Evolutionary conservation across 306 rosid genomes (phyloP), one percentile per base, ranked within the genome.

Genomic region (Vicia sativa): DNA sequence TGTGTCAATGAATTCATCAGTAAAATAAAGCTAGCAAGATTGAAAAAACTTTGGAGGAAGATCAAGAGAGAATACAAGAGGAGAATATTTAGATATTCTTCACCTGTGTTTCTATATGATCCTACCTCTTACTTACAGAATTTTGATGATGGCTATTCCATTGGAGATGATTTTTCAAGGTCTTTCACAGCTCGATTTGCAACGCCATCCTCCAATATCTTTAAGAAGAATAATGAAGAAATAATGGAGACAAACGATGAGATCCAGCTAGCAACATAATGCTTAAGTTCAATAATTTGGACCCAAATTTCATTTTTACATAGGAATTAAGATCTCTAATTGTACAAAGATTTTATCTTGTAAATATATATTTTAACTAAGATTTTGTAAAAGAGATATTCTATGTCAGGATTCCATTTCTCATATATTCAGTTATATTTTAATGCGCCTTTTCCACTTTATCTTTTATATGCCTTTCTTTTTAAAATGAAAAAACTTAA

Each of bases 161-260:
- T 45, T 0, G 90, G 89, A 1, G 95, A 89, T 59, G 70, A 65
- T 10, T 45, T 76, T 28, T 84, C 79, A 11, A 80, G 90, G 0
- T 92, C 96, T 2, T 92, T 92, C 85, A 86, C 98, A 0, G 95
- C 92, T 65, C 66, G 91, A 65, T 92, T 87, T 48, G 92, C 98
- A 50, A 83, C 74, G 72, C 86, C 87, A 4, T 54, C 81, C 6
- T 70, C 80, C 9, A 72, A 65, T 66, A 48, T 74, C 65, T 75
- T 77, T 15, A 62, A 64, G 34, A 68, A 56, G 42, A 49, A 12
- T 68, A 2, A 14, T 35, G 25, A 70, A 60, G 65, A 58, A 25
- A 55, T 55, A 12, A 25, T 46, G 10, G 44, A 18, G 67, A 66
- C 48, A 46, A 57, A 43, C 12, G n/a, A 68, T 37, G 42, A 56